Conservation (phyloP, 2,329 filamentous ascomycete genomes). For the Didymella pomorum region DNA sequence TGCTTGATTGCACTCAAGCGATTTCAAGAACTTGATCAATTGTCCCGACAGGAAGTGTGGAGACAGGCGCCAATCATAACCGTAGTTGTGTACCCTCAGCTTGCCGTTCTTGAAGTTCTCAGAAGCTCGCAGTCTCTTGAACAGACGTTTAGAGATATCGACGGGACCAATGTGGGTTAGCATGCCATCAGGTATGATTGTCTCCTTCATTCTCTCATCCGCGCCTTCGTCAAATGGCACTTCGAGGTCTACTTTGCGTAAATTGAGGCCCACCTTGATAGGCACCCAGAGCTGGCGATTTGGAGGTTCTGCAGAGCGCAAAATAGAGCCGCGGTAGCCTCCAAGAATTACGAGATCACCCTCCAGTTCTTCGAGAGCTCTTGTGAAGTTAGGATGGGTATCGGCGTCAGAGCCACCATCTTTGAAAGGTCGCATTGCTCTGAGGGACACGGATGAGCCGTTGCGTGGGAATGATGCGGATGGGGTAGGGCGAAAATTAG, state of each 20-base stretch:
- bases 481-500: slow-evolving; percentile 30
- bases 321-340: slow-evolving; percentile 88
- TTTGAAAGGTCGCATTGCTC: slow-evolving; percentile 25
- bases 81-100: slow-evolving; percentile 85
- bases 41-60: slow-evolving; percentile 76
- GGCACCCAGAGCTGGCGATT: slow-evolving; percentile 94
- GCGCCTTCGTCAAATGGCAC: slow-evolving; percentile 83
- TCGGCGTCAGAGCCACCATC: slow-evolving; percentile 37
- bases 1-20: slow-evolving; percentile 75
- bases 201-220: slow-evolving; percentile 81
- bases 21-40: slow-evolving; percentile 76
- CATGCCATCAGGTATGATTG: slow-evolving; percentile 86
- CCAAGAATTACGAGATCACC: slow-evolving; percentile 90
- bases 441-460: slow-evolving; percentile 25
- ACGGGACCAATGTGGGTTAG: slow-evolving; percentile 91
- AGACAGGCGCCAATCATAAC: slow-evolving; percentile 93
- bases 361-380: slow-evolving; percentile 72
- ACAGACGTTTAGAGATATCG: slow-evolving; percentile 82
- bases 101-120: slow-evolving; percentile 76
- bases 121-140: slow-evolving; percentile 77
- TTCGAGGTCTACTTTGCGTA: slow-evolving; percentile 90
- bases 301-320: slow-evolving; percentile 81
- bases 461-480: slow-evolving; percentile 23
- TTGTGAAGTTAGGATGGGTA: slow-evolving; percentile 60
- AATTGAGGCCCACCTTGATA: slow-evolving; percentile 88